Evolutionary conservation across 2,329 filamentous ascomycete genomes (phyloP).

Genomic region (Aspergillus calidoustus): DNA sequence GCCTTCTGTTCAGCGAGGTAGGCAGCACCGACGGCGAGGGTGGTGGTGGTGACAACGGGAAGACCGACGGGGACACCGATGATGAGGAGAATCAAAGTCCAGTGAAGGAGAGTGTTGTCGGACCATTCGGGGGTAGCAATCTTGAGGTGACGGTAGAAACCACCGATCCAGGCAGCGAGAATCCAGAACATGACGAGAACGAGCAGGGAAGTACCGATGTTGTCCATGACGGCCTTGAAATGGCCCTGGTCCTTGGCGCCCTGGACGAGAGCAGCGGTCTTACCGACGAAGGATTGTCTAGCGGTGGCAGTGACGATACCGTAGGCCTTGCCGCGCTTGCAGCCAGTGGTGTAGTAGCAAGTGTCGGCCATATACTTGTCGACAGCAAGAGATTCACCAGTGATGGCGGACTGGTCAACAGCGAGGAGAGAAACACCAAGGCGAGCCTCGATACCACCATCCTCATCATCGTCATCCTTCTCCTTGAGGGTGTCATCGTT

Average conservation of each 20-base stretch:
- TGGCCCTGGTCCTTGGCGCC: conserved; percentile 76
- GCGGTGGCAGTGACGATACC: conserved; percentile 70
- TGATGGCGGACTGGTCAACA: conserved; percentile 79
- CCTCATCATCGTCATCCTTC: conserved; percentile 61
- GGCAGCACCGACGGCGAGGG: conserved; percentile 75
- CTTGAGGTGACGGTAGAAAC: conserved; percentile 73
- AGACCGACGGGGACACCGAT: conserved; percentile 81
- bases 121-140: conserved; percentile 58
- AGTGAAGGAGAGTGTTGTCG: conserved; percentile 69
- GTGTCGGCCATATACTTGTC: conserved; percentile 69
- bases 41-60: conserved; percentile 78
- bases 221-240: conserved; percentile 85
- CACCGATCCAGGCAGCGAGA: conserved; percentile 74
- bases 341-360: conserved; percentile 79
- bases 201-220: conserved; percentile 73
- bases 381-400: conserved; percentile 74
- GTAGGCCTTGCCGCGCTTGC: conserved; percentile 79
- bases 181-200: conserved; percentile 80
- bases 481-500: conserved; percentile 64
- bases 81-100: conserved; percentile 72
- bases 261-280: conserved; percentile 74
- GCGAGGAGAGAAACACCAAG: conserved; percentile 69
- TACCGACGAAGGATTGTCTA: conserved; percentile 75
- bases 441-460: conserved; percentile 59
- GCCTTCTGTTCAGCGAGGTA: conserved; percentile 79